Evolutionary conservation across 176 grass and related monocot genomes (phyloP).

Genomic region (Cenchrus americanus): DNA sequence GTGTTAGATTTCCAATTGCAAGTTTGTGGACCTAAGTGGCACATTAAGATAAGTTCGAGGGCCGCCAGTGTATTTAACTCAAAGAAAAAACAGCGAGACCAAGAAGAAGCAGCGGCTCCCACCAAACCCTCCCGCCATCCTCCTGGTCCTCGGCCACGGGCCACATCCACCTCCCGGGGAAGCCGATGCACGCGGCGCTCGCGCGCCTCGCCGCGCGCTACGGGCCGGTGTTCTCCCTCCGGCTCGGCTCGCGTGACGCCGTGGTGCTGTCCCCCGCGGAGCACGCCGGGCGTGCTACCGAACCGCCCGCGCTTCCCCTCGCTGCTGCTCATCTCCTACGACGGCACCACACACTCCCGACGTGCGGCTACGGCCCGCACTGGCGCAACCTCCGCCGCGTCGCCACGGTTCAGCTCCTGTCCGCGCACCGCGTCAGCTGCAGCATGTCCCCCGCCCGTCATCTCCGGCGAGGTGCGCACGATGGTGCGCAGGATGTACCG

Average conservation of each 20-base stretch:
- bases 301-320: constrained; percentile 58
- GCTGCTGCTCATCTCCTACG: constrained; percentile 22
- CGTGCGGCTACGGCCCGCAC: constrained; percentile 43
- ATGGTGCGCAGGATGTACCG: constrained; percentile 46
- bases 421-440: constrained; percentile 38
- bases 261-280: constrained; percentile 54
- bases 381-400: constrained; percentile 69
- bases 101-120: not conserved
- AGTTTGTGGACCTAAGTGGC: no score
- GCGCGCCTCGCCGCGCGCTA: constrained; percentile 43
- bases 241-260: constrained; percentile 51
- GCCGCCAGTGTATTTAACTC: no score
- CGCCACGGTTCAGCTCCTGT: constrained; percentile 61
- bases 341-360: constrained; percentile 36
- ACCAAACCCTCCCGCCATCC: constrained; percentile 49
- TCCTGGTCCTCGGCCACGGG: constrained; percentile 47
- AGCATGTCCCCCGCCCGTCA: constrained; percentile 9
- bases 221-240: constrained; percentile 59
- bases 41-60: no score
- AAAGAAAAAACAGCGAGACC: not conserved
- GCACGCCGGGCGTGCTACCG: constrained; percentile 59
- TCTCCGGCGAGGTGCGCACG: constrained; percentile 36
- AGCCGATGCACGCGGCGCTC: constrained; percentile 55
- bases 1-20: no score
- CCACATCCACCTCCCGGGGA: constrained; percentile 63